A percentile compares a stretch with the other conserved stretches of the same genome.
Evolutionary conservation across 805 yeast species (phyloP).

Genomic region (Candida sanyiensis): DNA sequence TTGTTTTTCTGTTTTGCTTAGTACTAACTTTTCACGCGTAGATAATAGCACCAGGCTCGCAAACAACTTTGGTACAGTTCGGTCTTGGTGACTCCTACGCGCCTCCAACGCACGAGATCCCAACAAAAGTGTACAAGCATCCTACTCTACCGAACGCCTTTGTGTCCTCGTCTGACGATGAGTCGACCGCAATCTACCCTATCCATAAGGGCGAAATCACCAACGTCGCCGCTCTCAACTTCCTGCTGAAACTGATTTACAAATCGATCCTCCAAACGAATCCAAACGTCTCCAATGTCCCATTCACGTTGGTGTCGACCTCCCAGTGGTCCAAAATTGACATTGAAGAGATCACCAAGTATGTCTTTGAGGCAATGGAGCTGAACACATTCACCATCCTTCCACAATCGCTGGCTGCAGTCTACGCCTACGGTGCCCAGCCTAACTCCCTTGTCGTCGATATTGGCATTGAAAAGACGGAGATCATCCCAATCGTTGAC

Average conservation of each 20-base stretch:
- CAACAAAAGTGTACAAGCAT: slow-evolving; percentile 65
- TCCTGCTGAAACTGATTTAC: slow-evolving; percentile 42
- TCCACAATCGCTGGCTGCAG: slow-evolving; percentile 61
- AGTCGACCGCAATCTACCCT: slow-evolving; percentile 50
- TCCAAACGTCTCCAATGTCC: slow-evolving; percentile 43
- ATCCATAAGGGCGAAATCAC: slow-evolving; percentile 57
- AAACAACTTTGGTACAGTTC: slow-evolving; percentile 65
- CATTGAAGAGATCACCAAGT: slow-evolving; percentile 66
- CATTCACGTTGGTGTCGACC: slow-evolving; percentile 63
- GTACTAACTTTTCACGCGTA: slow-evolving; percentile 12
- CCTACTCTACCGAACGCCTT: slow-evolving; percentile 30
- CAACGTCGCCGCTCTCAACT: slow-evolving; percentile 66
- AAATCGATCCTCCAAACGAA: slow-evolving; percentile 37
- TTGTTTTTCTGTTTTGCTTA: background rate
- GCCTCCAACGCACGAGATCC: slow-evolving; percentile 71
- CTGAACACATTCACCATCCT: slow-evolving; percentile 67
- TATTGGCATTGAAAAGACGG: slow-evolving; percentile 70
- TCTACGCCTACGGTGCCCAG: slow-evolving; percentile 66
- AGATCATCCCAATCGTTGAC: slow-evolving; percentile 74
- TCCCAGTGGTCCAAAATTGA: slow-evolving; percentile 63
- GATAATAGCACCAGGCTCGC: slow-evolving; percentile 78
- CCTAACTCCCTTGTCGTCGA: slow-evolving; percentile 72
- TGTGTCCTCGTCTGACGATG: slow-evolving; percentile 28
- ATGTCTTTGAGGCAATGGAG: slow-evolving; percentile 66
- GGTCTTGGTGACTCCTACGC: slow-evolving; percentile 70